These are phyloP conservation scores for Mimosa bimucronata DNA, from an alignment of 306 rosid species.

Conservation along the genomic window DNA sequence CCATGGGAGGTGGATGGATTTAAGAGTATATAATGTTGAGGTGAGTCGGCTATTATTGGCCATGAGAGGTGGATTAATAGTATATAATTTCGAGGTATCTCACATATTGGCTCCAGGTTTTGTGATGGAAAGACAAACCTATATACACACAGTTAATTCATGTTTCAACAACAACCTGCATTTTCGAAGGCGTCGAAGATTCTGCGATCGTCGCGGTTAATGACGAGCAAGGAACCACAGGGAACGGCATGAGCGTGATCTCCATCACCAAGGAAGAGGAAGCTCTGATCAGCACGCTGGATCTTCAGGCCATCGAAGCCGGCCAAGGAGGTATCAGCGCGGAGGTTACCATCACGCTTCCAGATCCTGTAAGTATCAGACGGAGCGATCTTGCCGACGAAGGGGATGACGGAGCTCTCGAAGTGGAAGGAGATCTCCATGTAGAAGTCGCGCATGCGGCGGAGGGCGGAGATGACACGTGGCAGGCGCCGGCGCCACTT, in stretches of 20 bases:
- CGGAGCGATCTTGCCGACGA: constrained; percentile 81
- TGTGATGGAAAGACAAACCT: too few relatives aligned
- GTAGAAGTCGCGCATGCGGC: constrained; percentile 93
- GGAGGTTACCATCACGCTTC: constrained; percentile 90
- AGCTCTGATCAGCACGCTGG: constrained; percentile 96
- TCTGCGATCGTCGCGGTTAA: constrained; percentile 72
- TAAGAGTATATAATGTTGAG: too few relatives aligned
- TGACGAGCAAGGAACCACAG: constrained; percentile 65
- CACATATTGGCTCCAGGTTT: too few relatives aligned
- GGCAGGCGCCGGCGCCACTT: constrained; percentile 97
- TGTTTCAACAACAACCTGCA: constrained; percentile 45
- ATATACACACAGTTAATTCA: too few relatives aligned
- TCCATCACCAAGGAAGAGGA: constrained; percentile 91
- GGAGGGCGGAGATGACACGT: constrained; percentile 72
- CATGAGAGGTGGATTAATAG: too few relatives aligned
- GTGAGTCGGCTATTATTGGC: too few relatives aligned
- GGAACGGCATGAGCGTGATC: constrained; percentile 56
- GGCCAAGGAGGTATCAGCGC: constrained; percentile 77
- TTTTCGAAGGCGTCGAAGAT: constrained; percentile 89
- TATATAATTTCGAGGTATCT: too few relatives aligned
- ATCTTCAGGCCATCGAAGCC: constrained; percentile 94
- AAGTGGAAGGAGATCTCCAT: constrained; percentile 95
- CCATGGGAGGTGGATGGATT: too few relatives aligned
- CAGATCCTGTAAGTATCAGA: constrained; percentile 92
- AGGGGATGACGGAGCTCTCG: constrained; percentile 96